Percentiles rank a stretch among this genome's conserved stretches.
These are phyloP conservation scores for Evernia prunastri DNA, from an alignment of 495 filamentous ascomycete genomes.

Conservation along the genomic window DNA sequence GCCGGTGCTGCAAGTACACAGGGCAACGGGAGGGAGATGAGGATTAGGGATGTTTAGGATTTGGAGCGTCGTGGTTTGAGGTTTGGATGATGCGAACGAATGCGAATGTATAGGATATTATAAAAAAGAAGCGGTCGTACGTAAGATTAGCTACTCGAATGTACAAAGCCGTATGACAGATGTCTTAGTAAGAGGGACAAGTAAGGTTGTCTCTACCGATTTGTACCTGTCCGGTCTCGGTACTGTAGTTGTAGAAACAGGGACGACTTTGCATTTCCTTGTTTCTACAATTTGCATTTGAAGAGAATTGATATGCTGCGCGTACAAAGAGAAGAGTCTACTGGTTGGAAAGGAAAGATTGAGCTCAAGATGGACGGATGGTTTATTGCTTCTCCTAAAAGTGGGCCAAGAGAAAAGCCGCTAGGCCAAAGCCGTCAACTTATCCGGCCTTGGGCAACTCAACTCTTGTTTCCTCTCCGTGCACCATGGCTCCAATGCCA, in stretches of 20 bases:
- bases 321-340: too few species aligned
- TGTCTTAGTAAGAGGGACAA: background rate
- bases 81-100: background rate
- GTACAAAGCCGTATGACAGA: background rate
- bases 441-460: constrained; percentile 31
- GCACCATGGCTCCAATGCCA: constrained; percentile 18
- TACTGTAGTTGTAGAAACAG: background rate
- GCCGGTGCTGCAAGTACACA: background rate
- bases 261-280: too few species aligned
- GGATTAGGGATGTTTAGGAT: constrained; percentile 25
- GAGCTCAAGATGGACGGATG: too few species aligned
- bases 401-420: background rate
- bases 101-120: background rate
- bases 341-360: too few species aligned
- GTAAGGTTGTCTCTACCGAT: background rate
- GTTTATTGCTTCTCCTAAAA: too few species aligned
- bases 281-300: too few species aligned
- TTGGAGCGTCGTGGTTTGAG: background rate
- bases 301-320: background rate
- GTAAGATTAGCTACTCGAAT: background rate
- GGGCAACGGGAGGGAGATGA: constrained; percentile 14
- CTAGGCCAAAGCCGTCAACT: constrained; percentile 5
- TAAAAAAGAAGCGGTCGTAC: background rate
- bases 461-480: constrained; percentile 31
- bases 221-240: background rate